Evolutionary conservation across 805 yeast species (phyloP).

Genomic region (Zygosaccharomyces bailii): DNA sequence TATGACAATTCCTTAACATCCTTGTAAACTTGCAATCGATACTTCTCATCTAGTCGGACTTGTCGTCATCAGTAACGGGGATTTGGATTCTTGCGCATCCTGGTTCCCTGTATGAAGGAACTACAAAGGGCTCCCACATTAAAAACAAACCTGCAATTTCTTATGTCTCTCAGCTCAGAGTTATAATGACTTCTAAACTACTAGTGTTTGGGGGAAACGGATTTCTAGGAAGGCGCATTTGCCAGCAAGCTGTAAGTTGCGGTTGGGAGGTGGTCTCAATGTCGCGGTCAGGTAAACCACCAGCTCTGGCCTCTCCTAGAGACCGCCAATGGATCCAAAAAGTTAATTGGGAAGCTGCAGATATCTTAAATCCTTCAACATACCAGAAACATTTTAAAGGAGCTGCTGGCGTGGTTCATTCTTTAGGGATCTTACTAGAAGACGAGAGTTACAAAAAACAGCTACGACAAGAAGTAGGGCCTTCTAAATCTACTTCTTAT

Average conservation of each 20-base stretch:
- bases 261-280: conserved; percentile 69
- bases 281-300: conserved; percentile 60
- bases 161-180: no score
- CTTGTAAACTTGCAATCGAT: no score
- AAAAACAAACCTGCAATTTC: neutral
- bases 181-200: conserved; percentile 29
- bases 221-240: conserved; percentile 67
- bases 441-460: conserved; percentile 62
- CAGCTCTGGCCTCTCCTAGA: conserved; percentile 29
- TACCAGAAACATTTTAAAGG: conserved; percentile 47
- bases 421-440: conserved; percentile 74
- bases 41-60: neutral
- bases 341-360: conserved; percentile 65
- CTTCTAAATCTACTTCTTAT: conserved; percentile 15
- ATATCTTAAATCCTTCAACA: conserved; percentile 61
- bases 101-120: neutral
- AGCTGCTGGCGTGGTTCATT: conserved; percentile 71
- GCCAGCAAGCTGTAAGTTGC: conserved; percentile 58
- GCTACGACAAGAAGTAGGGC: conserved; percentile 30
- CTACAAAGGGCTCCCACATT: neutral
- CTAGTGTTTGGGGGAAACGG: conserved; percentile 90
- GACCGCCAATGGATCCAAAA: conserved; percentile 49
- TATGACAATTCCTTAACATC: no score
- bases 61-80: conserved; percentile 2
- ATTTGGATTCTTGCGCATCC: neutral